phyloP scores from a whole-genome alignment of 2,329 filamentous ascomycete genomes.

The Blastomyces gilchristii region DNA sequence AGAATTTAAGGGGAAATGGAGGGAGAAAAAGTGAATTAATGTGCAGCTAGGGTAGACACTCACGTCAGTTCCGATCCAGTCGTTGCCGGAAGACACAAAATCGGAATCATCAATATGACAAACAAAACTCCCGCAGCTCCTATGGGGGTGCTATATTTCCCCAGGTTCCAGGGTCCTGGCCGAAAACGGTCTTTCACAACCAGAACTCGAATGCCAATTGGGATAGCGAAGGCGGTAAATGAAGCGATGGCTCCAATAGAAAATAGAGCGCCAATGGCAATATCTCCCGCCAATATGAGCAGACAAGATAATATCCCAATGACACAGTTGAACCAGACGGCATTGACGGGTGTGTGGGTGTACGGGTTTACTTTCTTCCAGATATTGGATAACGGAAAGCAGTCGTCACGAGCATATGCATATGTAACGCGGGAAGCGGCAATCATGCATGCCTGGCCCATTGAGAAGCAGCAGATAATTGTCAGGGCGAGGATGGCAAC shows the following conservation, averaged over 20 bases:
- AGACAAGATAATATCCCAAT: constrained; percentile 52
- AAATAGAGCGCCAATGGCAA: constrained; percentile 59
- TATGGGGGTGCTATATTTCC: constrained; percentile 47
- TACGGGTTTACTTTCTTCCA: constrained; percentile 51
- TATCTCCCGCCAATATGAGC: constrained; percentile 53
- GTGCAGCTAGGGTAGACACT: constrained; percentile 10
- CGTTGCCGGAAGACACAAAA: constrained; percentile 54
- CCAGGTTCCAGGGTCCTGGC: constrained; percentile 59
- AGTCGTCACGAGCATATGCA: constrained; percentile 62
- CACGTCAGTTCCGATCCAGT: constrained; percentile 46
- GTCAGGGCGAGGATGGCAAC: constrained; percentile 55
- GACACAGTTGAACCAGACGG: constrained; percentile 55
- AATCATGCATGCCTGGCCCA: constrained; percentile 66
- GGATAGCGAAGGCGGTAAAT: constrained; percentile 45
- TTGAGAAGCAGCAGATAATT: constrained; percentile 59
- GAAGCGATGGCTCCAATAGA: constrained; percentile 59
- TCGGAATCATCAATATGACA: constrained; percentile 56
- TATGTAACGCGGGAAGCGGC: constrained; percentile 58
- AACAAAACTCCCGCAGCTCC: constrained; percentile 50
- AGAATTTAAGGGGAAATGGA: constrained; percentile 3
- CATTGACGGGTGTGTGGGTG: constrained; percentile 59
- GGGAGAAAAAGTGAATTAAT: not conserved
- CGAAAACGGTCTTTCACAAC: constrained; percentile 52
- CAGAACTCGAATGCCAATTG: constrained; percentile 36
- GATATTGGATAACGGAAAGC: constrained; percentile 51